Evolutionary conservation across 805 yeast genomes (phyloP).

Genomic region (Blastobotrys parvus): DNA sequence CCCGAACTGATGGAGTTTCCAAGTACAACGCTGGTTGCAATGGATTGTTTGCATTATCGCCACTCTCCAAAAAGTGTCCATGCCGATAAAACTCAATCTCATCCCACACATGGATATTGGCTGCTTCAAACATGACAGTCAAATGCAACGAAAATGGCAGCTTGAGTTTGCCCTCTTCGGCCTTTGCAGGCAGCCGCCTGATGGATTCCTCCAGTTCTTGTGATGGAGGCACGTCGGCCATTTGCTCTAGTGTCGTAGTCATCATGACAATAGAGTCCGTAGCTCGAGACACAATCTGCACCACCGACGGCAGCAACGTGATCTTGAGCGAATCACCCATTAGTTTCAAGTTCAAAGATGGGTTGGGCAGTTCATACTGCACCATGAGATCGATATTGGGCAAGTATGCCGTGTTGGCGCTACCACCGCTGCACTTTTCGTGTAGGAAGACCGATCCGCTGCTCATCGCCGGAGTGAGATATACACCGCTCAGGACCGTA

Average conservation of each 20-base stretch:
- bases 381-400: slow-evolving; percentile 22
- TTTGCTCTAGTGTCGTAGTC: neutral
- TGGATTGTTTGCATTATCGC: neutral
- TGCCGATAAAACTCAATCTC: slow-evolving; percentile 11
- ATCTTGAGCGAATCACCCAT: slow-evolving; percentile 24
- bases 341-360: slow-evolving; percentile 12
- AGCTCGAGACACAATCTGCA: slow-evolving; percentile 2
- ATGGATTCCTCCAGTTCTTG: neutral
- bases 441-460: slow-evolving; percentile 15
- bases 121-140: slow-evolving; percentile 19
- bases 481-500: slow-evolving; percentile 60
- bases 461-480: slow-evolving; percentile 64
- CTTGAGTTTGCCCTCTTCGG: slow-evolving; percentile 1
- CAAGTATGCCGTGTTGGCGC: slow-evolving; percentile 20
- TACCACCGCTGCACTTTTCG: slow-evolving; percentile 2
- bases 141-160: slow-evolving; percentile 15
- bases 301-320: slow-evolving; percentile 22
- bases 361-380: slow-evolving; percentile 4
- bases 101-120: slow-evolving; percentile 21
- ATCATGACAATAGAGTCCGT: neutral
- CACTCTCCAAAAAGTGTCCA: slow-evolving; percentile 3
- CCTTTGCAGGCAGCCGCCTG: too few species aligned
- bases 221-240: neutral
- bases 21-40: slow-evolving; percentile 36
- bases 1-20: slow-evolving; percentile 66